Evolutionary conservation across 2,329 filamentous ascomycete species (phyloP), one percentile per base, ranked within the genome.

Genomic region (Talaromyces sp.): DNA sequence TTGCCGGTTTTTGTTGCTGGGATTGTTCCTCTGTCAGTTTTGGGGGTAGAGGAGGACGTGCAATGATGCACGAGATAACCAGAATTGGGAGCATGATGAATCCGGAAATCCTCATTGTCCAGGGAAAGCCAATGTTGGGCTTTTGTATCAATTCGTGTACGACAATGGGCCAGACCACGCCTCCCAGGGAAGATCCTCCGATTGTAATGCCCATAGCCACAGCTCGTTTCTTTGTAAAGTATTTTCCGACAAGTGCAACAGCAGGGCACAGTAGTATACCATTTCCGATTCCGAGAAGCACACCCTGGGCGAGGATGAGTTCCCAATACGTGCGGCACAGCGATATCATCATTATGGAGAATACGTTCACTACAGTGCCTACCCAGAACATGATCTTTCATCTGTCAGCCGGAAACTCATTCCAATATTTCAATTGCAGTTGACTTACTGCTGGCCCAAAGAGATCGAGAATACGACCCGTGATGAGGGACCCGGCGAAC

Each of bases 61-160:
- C 58, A 50, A 63, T 54, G 10, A 68, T 7, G 53, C 70, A 74
- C 2, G 72, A 63, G 29, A 78, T 61, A 0, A 52, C 56, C 5
- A 78, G 64, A 3, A 75, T 64, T 4, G 75, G 74, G 2, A 77
- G 62, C 73, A 78, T 77, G 19, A 72, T 72, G 38, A 79, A 79
- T 0, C 71, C 77, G 3, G 76, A 68, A 10, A 70, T 73, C 4
- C 75, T 69, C 66, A 71, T 76, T 26, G 66, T 78, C 77, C 70
- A 78, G 43, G 62, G 68, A 62, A 70, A 75, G 0, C 70, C 65
- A 2, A 75, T 52, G 0, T 50, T 62, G 9, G 63, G 62, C 1
- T 65, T 68, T 8, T 70, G 64, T 5, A 75, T 56, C 1, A 75
- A 54, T 21, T 69, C 63, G 13, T 71, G 63, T 17, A 75, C 69